Evolutionary conservation across 2,329 filamentous ascomycete species (phyloP), one percentile per base, ranked within the genome.

Genomic region (Fusarium piperis): DNA sequence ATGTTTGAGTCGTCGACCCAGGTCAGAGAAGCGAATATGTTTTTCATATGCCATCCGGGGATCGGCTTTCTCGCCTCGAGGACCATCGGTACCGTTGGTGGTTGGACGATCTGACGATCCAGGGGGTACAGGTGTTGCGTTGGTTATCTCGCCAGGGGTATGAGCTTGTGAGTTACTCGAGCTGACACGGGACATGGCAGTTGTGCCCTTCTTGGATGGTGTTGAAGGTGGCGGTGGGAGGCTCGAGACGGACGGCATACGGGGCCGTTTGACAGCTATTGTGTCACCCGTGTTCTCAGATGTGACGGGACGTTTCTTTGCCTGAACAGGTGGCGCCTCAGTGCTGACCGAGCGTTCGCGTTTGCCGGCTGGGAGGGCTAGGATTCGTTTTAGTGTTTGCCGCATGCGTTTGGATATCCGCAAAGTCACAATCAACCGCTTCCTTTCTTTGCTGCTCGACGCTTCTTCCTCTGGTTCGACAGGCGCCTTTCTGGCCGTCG

Each of bases 1-100:
- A 67, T 89, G 87, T 80, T 90, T 90, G 18, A 90, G 80, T 59
- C 82, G 84, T 33, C 81, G 85, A 3, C 85, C 88, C 9, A 88
- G 73, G 3, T 68, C 76, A 30, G 77, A 78, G 71, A 84, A 84
- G 33, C 75, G 78, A 13, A 73, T 68, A 23, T 84, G 81, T 44
- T 80, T 83, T 2, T 83, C 79, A 9, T 78, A 78, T 26, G 83
- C 74, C 2, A 72, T 68, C 15, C 64, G 74, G 9, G 69, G 67
- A n/a, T 79, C 77, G 7, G 71, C 70, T 26, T 78, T 80, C 7
- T 68, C 64, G 2, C 61, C 67, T 30, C 70, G 75, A 16, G 59
- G 39, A 11, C 63, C 70, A 41, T 83, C 80, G 12, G 79, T 76
- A 56, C 83, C 81, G 39, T 81, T 81, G 18, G 70, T 63, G 15